Percentiles rank a stretch among this genome's conserved stretches.
Conservation (phyloP, 495 filamentous ascomycete genomes). For the Cairneyella variabilis region DNA sequence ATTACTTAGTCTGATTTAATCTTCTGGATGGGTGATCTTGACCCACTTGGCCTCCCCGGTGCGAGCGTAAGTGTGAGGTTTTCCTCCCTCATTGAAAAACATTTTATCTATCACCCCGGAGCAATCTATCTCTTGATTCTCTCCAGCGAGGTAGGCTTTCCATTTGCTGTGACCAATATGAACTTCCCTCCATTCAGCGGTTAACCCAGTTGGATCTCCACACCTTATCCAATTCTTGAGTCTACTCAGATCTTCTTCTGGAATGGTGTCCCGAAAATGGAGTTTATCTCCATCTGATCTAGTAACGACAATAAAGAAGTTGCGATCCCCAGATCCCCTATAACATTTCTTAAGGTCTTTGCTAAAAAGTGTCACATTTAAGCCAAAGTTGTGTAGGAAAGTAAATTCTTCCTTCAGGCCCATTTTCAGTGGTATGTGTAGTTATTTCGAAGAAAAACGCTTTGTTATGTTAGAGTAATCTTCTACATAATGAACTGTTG, state of each 20-base stretch:
- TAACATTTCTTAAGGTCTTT: conserved; percentile 3
- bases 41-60: background rate
- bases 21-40: background rate
- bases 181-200: background rate
- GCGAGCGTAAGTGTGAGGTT: background rate
- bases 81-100: conserved; percentile 1
- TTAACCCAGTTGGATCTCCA: background rate
- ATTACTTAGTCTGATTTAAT: background rate
- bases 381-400: conserved; percentile 2
- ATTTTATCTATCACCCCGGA: background rate
- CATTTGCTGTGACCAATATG: background rate
- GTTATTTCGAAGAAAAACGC: conserved; percentile 1
- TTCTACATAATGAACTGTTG: conserved; percentile 1
- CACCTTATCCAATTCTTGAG: background rate
- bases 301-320: conserved; percentile 1
- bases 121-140: conserved; percentile 4
- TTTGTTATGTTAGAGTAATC: background rate
- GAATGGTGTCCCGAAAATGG: conserved; percentile 1
- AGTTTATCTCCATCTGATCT: conserved; percentile 7
- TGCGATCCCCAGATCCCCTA: background rate
- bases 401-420: conserved; percentile 3
- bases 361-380: conserved; percentile 6
- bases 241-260: conserved; percentile 2
- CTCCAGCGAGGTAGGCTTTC: background rate
- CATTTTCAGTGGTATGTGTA: background rate